A percentile compares a stretch with the other conserved stretches of the same genome.
Evolutionary conservation across 2,329 filamentous ascomycete species (phyloP).

Genomic region (Epichloe sp.): DNA sequence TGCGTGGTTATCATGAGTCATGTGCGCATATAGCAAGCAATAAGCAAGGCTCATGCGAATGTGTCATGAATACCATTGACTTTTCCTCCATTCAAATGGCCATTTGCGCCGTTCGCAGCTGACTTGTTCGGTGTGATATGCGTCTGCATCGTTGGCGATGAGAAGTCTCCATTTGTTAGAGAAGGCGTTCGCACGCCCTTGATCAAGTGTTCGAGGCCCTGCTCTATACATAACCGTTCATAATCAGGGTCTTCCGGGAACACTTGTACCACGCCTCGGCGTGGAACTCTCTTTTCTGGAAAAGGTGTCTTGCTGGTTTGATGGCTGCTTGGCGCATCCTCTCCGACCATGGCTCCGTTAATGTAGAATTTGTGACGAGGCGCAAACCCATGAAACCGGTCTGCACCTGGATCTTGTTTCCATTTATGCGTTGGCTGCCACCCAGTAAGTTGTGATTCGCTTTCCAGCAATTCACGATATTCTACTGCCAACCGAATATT

Average conservation of each 20-base stretch:
- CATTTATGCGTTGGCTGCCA: conserved; percentile 38
- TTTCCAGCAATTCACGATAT: conserved; percentile 46
- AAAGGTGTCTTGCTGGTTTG: conserved; percentile 40
- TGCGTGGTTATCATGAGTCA: background rate
- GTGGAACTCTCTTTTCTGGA: conserved; percentile 40
- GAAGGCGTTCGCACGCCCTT: conserved; percentile 30
- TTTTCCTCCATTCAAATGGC: conserved; percentile 13
- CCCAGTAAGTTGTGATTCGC: conserved; percentile 29
- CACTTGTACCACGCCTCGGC: conserved; percentile 39
- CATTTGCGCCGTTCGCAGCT: conserved; percentile 20
- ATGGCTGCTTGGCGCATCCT: conserved; percentile 34
- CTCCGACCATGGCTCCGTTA: conserved; percentile 39
- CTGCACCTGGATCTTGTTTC: conserved; percentile 43
- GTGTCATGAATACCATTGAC: conserved; percentile 19
- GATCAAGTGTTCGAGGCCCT: conserved; percentile 43
- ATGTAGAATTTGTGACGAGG: conserved; percentile 46
- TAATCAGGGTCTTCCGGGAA: conserved; percentile 45
- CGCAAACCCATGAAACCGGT: conserved; percentile 38
- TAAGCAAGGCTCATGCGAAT: background rate
- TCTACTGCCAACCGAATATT: conserved; percentile 41
- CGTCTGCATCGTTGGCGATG: conserved; percentile 30
- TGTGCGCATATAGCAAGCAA: background rate
- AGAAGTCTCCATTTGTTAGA: conserved; percentile 33
- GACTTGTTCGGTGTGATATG: conserved; percentile 13
- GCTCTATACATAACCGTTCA: conserved; percentile 38